A percentile compares a stretch with the other conserved stretches of the same genome.
Conservation (phyloP, 2,329 filamentous ascomycete species). For the Aureobasidium sp. region DNA sequence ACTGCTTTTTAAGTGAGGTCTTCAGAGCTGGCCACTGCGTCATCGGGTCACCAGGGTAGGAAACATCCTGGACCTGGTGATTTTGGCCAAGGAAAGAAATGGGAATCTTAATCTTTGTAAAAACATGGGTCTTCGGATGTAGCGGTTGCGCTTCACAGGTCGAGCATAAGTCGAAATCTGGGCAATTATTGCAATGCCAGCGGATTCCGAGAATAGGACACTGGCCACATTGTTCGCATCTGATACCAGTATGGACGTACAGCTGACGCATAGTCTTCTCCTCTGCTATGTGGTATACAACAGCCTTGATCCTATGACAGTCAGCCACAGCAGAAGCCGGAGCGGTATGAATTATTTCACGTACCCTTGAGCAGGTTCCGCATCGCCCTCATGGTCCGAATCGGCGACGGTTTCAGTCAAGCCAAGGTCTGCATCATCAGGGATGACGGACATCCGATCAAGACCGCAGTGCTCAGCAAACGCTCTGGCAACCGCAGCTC, state of each 20-base stretch:
- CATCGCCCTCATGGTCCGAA: slow-evolving; percentile 17
- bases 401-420: slow-evolving; percentile 24
- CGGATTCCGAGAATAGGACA: slow-evolving; percentile 86
- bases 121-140: slow-evolving; percentile 86
- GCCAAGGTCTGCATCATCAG: slow-evolving; percentile 8
- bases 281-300: slow-evolving; percentile 88
- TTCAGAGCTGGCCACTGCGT: slow-evolving; percentile 62
- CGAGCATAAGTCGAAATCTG: slow-evolving; percentile 93
- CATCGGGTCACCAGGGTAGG: slow-evolving; percentile 82
- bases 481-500: slow-evolving; percentile 8
- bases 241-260: slow-evolving; percentile 86
- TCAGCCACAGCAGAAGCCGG: not conserved
- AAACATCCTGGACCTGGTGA: slow-evolving; percentile 71
- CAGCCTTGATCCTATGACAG: slow-evolving; percentile 26
- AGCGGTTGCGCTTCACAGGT: slow-evolving; percentile 72
- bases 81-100: slow-evolving; percentile 73
- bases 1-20: slow-evolving; percentile 57
- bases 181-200: slow-evolving; percentile 92
- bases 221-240: slow-evolving; percentile 82
- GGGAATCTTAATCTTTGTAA: slow-evolving; percentile 91
- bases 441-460: slow-evolving; percentile 8
- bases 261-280: slow-evolving; percentile 83
- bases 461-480: slow-evolving; percentile 11
- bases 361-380: slow-evolving; percentile 25
- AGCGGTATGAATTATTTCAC: not conserved